phyloP scores from a whole-genome alignment of 2,329 filamentous ascomycete genomes.

The Monilinia laxa region DNA sequence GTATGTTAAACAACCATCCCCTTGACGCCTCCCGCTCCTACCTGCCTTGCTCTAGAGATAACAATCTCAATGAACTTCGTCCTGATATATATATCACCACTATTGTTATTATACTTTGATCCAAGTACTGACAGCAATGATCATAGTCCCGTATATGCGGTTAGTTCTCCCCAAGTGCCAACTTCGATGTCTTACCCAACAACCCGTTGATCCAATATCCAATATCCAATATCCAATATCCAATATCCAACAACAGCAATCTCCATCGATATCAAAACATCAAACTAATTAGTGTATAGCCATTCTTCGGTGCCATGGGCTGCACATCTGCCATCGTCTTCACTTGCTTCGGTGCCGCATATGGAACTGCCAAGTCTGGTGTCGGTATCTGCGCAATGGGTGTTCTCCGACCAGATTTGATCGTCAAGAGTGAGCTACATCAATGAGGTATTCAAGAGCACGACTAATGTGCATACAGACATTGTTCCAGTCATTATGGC shows the following conservation, averaged over 20 bases:
- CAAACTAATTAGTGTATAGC: slow-evolving; percentile 45
- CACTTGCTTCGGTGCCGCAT: slow-evolving; percentile 94
- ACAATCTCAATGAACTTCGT: slow-evolving; percentile 25
- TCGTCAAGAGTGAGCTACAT: slow-evolving; percentile 87
- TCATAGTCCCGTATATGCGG: slow-evolving; percentile 92
- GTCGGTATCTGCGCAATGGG: slow-evolving; percentile 98
- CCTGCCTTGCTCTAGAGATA: slow-evolving; percentile 26
- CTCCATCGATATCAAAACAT: slow-evolving; percentile 31
- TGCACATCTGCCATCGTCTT: slow-evolving; percentile 95
- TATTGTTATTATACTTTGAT: slow-evolving; percentile 5
- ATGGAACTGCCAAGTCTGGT: slow-evolving; percentile 98
- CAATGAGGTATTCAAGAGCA: background rate
- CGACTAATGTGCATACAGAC: slow-evolving; percentile 55
- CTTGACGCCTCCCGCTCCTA: slow-evolving; percentile 13
- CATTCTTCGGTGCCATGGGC: slow-evolving; percentile 97
- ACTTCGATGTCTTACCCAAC: slow-evolving; percentile 8
- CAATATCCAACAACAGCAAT: slow-evolving; percentile 7
- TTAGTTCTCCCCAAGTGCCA: slow-evolving; percentile 59
- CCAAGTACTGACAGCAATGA: slow-evolving; percentile 47
- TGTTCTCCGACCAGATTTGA: slow-evolving; percentile 95
- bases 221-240: slow-evolving; percentile 11
- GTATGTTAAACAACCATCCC: slow-evolving; percentile 58
- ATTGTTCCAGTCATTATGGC: slow-evolving; percentile 99
- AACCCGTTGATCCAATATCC: slow-evolving; percentile 2
- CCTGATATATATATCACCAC: slow-evolving; percentile 20